Conservation (phyloP, 202 grass and related monocot species). For the Schoenoplectus tabernaemontani region DNA sequence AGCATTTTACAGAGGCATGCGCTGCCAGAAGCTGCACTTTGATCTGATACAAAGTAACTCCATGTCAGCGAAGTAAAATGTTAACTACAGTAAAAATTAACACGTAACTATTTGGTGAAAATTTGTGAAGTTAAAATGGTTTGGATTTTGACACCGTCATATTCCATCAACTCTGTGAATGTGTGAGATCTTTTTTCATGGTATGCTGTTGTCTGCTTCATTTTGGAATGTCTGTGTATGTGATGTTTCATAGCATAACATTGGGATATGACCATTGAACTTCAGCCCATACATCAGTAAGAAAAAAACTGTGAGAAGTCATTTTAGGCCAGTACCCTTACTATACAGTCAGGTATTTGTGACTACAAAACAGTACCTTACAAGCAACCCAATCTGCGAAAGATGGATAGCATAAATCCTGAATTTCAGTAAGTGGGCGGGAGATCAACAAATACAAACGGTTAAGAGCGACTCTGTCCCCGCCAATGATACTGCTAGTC, state of each 20-base stretch:
- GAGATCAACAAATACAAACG: constrained; percentile 85
- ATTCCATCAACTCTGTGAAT: background rate
- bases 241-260: background rate
- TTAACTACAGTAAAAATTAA: background rate
- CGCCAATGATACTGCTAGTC: constrained; percentile 79
- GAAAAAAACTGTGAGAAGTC: background rate
- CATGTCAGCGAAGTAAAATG: constrained; percentile 18
- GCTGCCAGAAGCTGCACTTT: constrained; percentile 79
- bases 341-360: background rate
- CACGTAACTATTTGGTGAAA: background rate
- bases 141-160: background rate
- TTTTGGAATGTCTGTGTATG: background rate
- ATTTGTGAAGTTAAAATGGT: background rate
- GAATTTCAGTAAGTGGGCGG: constrained; percentile 69
- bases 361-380: constrained; percentile 52
- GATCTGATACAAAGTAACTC: constrained; percentile 41
- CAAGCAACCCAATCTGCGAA: constrained; percentile 99
- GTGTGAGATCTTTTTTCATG: background rate
- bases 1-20: constrained; percentile 96
- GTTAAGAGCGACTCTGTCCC: constrained; percentile 75
- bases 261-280: background rate
- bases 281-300: background rate
- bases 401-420: constrained; percentile 88
- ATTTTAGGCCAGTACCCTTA: background rate
- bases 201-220: background rate